Conservation (phyloP, 129 eudicot species). For the Flaveria linearis region DNA sequence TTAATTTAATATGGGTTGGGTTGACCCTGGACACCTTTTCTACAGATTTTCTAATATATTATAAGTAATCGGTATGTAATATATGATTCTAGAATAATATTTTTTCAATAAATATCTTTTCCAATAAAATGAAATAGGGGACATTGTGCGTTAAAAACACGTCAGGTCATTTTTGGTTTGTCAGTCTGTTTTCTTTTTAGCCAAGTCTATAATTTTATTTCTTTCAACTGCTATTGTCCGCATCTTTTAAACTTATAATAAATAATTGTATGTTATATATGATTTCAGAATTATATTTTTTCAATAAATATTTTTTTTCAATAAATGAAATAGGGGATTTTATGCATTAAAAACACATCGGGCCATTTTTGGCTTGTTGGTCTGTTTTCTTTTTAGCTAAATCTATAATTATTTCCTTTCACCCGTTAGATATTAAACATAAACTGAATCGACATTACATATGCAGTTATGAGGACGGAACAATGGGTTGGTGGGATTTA, state of each 20-base stretch:
- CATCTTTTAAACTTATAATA: too few relatives aligned
- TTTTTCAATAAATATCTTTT: background rate
- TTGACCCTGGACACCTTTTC: background rate
- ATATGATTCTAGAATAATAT: background rate
- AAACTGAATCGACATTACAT: background rate
- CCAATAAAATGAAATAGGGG: background rate
- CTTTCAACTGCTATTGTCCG: background rate
- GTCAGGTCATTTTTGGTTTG: background rate
- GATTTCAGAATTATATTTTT: background rate
- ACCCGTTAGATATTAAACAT: background rate
- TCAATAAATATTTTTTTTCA: background rate
- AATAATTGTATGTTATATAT: too few relatives aligned
- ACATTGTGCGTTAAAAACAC: background rate
- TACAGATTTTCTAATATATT: background rate
- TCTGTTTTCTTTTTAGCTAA: background rate
- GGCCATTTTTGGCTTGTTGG: background rate
- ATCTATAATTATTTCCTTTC: background rate
- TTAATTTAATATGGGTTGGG: background rate
- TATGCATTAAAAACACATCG: background rate
- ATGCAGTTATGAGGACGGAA: constrained; percentile 80
- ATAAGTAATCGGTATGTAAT: too few relatives aligned
- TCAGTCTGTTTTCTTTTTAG: background rate
- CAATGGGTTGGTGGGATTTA: constrained; percentile 93
- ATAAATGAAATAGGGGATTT: background rate
- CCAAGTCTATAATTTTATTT: background rate